Evolutionary conservation across 371 early-diverging fungal species (phyloP).

Genomic region (Actinomucor elegans): DNA sequence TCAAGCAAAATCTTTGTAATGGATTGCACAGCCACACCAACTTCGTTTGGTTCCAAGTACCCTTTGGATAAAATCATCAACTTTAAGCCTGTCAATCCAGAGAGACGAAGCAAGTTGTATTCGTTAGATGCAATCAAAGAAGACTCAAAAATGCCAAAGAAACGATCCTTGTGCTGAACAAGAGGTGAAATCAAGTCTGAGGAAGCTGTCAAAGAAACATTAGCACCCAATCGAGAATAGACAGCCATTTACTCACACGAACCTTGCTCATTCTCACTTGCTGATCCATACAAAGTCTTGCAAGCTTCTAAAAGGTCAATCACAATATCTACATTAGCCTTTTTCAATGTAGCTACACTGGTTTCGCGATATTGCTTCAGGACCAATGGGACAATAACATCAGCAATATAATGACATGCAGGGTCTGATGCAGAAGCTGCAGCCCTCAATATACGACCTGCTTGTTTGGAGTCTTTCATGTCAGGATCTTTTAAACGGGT

Average conservation of each 20-base stretch:
- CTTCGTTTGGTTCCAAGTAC: constrained; percentile 62
- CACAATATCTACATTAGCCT: constrained; percentile 67
- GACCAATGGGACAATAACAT: constrained; percentile 54
- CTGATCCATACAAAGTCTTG: constrained; percentile 57
- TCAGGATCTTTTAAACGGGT: constrained; percentile 71
- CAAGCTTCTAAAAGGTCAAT: constrained; percentile 68
- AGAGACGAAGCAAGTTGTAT: constrained; percentile 67
- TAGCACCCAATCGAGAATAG: too few species aligned
- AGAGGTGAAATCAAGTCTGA: constrained; percentile 58
- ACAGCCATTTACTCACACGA: constrained; percentile 7
- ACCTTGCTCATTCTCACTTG: constrained; percentile 36
- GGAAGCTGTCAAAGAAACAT: too few species aligned
- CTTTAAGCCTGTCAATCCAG: constrained; percentile 68
- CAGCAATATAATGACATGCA: constrained; percentile 60
- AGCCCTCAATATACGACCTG: constrained; percentile 67
- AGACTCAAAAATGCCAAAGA: constrained; percentile 65
- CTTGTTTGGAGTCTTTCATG: constrained; percentile 68
- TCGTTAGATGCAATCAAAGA: constrained; percentile 65
- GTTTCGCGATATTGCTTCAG: constrained; percentile 57
- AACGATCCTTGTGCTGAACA: constrained; percentile 63
- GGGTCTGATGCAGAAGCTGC: constrained; percentile 72
- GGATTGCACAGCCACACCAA: constrained; percentile 57
- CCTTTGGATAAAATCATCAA: constrained; percentile 60
- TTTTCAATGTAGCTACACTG: constrained; percentile 57
- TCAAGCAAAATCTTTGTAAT: constrained; percentile 56